These are phyloP conservation scores for Leccinum griseonigrum DNA, from an alignment of 1,284 basidiomycete genomes.

Conservation along the genomic window DNA sequence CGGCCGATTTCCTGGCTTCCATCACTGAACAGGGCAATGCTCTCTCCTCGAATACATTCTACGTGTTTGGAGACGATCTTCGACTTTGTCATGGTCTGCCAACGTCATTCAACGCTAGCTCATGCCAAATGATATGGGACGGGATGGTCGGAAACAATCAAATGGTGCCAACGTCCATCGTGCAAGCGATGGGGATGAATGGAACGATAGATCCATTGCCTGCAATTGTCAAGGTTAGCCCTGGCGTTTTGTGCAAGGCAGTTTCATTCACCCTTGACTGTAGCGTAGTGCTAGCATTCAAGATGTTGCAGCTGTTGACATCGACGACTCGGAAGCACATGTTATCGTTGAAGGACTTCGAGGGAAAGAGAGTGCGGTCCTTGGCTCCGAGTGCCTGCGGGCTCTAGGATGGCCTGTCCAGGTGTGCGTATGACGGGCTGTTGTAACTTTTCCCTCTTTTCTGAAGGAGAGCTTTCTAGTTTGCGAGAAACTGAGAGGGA, in stretches of 20 bases:
- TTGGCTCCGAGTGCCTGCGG: constrained; percentile 50
- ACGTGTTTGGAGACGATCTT: constrained; percentile 48
- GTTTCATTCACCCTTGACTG: constrained; percentile 4
- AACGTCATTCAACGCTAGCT: constrained; percentile 40
- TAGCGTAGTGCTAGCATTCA: constrained; percentile 3
- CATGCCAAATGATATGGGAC: constrained; percentile 59
- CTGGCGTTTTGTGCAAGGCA: neutral
- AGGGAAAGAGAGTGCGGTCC: constrained; percentile 32
- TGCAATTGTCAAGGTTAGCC: constrained; percentile 5
- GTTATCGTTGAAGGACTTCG: constrained; percentile 47
- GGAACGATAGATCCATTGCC: neutral
- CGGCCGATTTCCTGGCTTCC: constrained; percentile 49
- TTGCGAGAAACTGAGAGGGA: constrained; percentile 72
- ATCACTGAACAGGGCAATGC: constrained; percentile 52
- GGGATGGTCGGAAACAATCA: constrained; percentile 21
- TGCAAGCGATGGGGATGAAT: neutral
- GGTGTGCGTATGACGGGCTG: constrained; percentile 37
- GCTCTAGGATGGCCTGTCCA: constrained; percentile 66
- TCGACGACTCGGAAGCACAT: constrained; percentile 33
- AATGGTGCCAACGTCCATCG: neutral
- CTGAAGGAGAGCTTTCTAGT: constrained; percentile 35
- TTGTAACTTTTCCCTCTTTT: neutral
- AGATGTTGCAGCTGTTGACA: constrained; percentile 9
- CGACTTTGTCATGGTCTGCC: constrained; percentile 60
- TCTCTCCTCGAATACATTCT: constrained; percentile 46